phyloP scores from a whole-genome alignment of 208 protist genomes.

The Leishmania gerbilli region DNA sequence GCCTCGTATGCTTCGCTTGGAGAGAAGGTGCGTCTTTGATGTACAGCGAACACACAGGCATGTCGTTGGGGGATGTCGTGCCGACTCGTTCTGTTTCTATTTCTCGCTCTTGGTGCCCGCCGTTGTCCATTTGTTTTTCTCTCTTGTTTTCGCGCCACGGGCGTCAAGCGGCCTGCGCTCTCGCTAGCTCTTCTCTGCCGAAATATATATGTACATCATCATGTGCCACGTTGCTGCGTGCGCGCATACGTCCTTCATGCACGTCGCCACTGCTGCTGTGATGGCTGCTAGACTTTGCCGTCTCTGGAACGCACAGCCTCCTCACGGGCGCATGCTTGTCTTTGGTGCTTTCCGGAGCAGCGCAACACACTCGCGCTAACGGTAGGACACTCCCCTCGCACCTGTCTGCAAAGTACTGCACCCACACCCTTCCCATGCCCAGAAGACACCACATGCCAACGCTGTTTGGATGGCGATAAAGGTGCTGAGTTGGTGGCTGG shows the following conservation, averaged over 20 bases:
- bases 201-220: background rate
- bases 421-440: background rate
- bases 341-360: background rate
- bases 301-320: background rate
- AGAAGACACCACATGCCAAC: background rate
- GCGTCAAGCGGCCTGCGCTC: no score
- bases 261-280: background rate
- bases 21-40: background rate
- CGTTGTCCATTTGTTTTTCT: background rate
- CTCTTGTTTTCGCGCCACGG: no score
- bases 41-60: background rate
- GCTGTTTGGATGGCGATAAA: background rate
- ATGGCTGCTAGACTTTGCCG: background rate
- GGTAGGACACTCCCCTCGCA: background rate
- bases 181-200: background rate
- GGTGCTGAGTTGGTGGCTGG: background rate
- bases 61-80: background rate
- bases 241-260: background rate
- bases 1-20: no score
- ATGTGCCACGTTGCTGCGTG: background rate
- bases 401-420: background rate
- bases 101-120: background rate
- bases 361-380: background rate
- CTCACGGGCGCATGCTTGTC: background rate
- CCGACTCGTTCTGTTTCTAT: background rate